Conservation (phyloP, 352 stramenopile genomes). For the Aphanomyces stellatus region DNA sequence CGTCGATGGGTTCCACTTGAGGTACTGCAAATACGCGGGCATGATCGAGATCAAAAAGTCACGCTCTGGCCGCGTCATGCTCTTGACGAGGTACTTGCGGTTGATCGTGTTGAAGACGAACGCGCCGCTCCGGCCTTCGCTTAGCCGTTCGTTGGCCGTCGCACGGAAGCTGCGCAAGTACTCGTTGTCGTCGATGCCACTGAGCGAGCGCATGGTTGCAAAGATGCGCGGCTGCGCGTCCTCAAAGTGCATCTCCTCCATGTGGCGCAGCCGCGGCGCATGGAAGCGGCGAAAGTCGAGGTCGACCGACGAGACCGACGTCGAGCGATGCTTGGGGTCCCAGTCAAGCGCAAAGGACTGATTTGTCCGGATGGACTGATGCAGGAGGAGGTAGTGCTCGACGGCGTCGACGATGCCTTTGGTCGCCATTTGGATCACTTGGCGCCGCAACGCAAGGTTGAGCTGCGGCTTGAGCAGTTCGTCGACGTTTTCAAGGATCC, state of each 20-base stretch:
- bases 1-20: slow-evolving; percentile 82
- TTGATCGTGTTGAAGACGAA: slow-evolving; percentile 89
- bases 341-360: slow-evolving; percentile 78
- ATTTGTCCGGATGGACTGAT: slow-evolving; percentile 57
- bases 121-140: slow-evolving; percentile 75
- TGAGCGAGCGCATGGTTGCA: slow-evolving; percentile 54
- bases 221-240: slow-evolving; percentile 80
- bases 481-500: slow-evolving; percentile 19
- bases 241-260: slow-evolving; percentile 78
- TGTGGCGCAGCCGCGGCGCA: background rate
- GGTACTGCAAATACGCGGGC: slow-evolving; percentile 73
- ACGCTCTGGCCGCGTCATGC: slow-evolving; percentile 69
- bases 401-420: slow-evolving; percentile 82
- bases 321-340: slow-evolving; percentile 50
- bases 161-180: slow-evolving; percentile 70
- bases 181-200: slow-evolving; percentile 60
- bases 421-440: slow-evolving; percentile 87
- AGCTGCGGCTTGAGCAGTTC: slow-evolving; percentile 73
- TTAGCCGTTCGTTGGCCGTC: slow-evolving; percentile 85
- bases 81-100: slow-evolving; percentile 88
- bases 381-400: slow-evolving; percentile 64
- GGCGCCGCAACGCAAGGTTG: slow-evolving; percentile 68
- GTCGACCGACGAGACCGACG: slow-evolving; percentile 28
- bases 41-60: slow-evolving; percentile 71
- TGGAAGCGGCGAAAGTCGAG: slow-evolving; percentile 30